Percentiles rank a stretch among this genome's conserved stretches.
Evolutionary conservation across 2,329 filamentous ascomycete species (phyloP).

Genomic region (Epicoccum sorghinum): DNA sequence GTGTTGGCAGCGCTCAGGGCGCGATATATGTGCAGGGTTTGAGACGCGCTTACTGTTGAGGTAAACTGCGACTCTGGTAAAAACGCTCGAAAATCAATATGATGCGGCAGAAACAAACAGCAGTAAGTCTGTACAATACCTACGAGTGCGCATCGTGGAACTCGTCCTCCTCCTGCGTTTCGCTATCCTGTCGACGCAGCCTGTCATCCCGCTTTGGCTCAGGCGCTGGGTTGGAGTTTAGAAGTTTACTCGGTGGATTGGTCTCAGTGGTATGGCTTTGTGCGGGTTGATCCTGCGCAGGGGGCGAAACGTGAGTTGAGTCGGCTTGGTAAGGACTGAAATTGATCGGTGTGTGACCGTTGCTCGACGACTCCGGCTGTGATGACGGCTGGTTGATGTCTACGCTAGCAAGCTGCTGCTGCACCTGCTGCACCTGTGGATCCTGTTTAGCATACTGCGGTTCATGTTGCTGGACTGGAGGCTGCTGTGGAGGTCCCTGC

Average conservation of each 20-base stretch:
- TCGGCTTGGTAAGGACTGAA: slow-evolving; percentile 8
- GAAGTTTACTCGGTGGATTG: slow-evolving; percentile 35
- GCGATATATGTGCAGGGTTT: slow-evolving; percentile 9
- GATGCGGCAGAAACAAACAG: slow-evolving; percentile 3
- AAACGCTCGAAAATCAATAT: slow-evolving; percentile 11
- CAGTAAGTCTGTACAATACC: slow-evolving; percentile 4
- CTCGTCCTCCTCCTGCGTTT: slow-evolving; percentile 52
- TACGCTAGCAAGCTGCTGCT: slow-evolving; percentile 16
- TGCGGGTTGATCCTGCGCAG: slow-evolving; percentile 1
- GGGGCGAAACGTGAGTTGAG: slow-evolving; percentile 1
- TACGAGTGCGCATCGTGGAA: slow-evolving; percentile 56
- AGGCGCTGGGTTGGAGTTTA: slow-evolving; percentile 31
- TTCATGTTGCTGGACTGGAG: not conserved
- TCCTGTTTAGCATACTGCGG: slow-evolving; percentile 12
- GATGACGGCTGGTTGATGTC: slow-evolving; percentile 18
- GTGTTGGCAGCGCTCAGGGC: slow-evolving; percentile 6
- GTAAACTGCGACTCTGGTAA: slow-evolving; percentile 9
- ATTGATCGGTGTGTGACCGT: slow-evolving; percentile 5
- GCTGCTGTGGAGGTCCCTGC: slow-evolving; percentile 2
- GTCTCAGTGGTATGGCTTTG: slow-evolving; percentile 17
- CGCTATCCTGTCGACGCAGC: slow-evolving; percentile 49
- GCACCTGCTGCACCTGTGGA: slow-evolving; percentile 13
- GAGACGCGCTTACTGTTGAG: slow-evolving; percentile 12
- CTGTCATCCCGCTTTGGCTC: slow-evolving; percentile 23
- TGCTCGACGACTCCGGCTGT: slow-evolving; percentile 2